A percentile compares a stretch with the other conserved stretches of the same genome.
Conservation (phyloP, 2,329 filamentous ascomycete genomes). For the Zymoseptoria brevis region DNA sequence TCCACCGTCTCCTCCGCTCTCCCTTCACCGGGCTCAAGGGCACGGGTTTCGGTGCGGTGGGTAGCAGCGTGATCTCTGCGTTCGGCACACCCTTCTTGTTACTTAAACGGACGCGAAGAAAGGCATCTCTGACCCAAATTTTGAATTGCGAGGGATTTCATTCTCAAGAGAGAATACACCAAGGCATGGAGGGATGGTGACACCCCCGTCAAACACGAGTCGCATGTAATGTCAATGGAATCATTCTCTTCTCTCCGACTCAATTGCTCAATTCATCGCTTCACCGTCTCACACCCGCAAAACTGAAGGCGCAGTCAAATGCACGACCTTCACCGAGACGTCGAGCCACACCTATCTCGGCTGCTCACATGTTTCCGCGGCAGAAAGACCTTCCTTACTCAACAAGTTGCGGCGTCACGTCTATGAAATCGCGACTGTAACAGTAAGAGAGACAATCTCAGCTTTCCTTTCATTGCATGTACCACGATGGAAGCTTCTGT, state of each 20-base stretch:
- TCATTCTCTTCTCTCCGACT: background rate
- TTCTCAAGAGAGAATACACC: too few relatives aligned
- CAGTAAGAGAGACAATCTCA: constrained; percentile 9
- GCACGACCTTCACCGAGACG: constrained; percentile 12
- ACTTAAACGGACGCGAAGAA: constrained; percentile 86
- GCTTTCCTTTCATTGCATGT: too few relatives aligned
- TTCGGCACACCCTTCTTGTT: constrained; percentile 99
- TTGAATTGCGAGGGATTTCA: constrained; percentile 12
- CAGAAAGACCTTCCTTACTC: constrained; percentile 21
- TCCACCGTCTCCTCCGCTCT: constrained; percentile 51
- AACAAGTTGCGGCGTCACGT: constrained; percentile 25
- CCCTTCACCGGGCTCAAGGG: constrained; percentile 85
- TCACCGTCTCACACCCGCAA: constrained; percentile 3
- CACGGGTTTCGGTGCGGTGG: constrained; percentile 50
- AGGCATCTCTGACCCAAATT: constrained; percentile 78
- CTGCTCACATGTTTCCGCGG: constrained; percentile 22
- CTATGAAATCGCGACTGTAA: constrained; percentile 27
- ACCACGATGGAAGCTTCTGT: too few relatives aligned
- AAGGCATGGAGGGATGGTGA: too few relatives aligned
- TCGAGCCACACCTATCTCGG: constrained; percentile 14
- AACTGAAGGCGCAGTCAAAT: background rate
- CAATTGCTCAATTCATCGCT: background rate
- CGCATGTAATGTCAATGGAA: background rate
- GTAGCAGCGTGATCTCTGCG: constrained; percentile 89
- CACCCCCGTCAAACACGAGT: background rate